Evolutionary conservation across 2,329 filamentous ascomycete species (phyloP), one percentile per base, ranked within the genome.

Genomic region (Cladophialophora psammophila): DNA sequence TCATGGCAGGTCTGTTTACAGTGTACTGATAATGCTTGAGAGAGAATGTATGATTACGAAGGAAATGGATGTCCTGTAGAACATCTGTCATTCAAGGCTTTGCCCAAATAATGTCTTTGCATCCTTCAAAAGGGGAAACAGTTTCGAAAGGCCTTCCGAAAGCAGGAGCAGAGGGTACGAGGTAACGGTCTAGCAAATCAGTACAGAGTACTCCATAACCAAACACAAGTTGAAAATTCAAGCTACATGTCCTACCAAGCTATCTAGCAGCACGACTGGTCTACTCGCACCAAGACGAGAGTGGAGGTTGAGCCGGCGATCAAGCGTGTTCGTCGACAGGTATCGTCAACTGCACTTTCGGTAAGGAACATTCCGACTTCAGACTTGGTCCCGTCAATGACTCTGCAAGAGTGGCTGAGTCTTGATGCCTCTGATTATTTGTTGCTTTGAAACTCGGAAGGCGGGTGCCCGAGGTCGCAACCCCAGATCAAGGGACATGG

Each of bases 391-490:
- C 38, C n/a, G 9, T 18, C 55, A 26, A 64, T 54, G 45, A 65
- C 59, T 60, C 40, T 62, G 38, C 45, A 18, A 65, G 32, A 57
- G 66, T 68, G 66, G 66, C 66, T 68, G 66, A 62, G 63, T 38
- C 13, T 10, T n/a, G n/a, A 20, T 34, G n/a, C 32, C 26, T 57
- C 15, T 26, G 60, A 26, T 42, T 31, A 60, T 67, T 60, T 65
- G 55, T 20, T 42, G 10, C 18, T 58, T 45, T 68, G 66, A 68
- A 68, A 68, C 66, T 18, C 66, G 66, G 66, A 62, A 65, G 55
- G 13, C 40, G 7, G 57, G 10, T 53, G 31, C 9, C 66, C 66
- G 66, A 56, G 34, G 60, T 50, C 40, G 59, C 45, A 53, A 50
- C 45, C 59, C 59, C 59, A 34, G 59, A 50, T 34, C 36, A 55